Evolutionary conservation across 2,329 filamentous ascomycete genomes (phyloP), one percentile per base, ranked within the genome.

Genomic region (Xylaria sp.): DNA sequence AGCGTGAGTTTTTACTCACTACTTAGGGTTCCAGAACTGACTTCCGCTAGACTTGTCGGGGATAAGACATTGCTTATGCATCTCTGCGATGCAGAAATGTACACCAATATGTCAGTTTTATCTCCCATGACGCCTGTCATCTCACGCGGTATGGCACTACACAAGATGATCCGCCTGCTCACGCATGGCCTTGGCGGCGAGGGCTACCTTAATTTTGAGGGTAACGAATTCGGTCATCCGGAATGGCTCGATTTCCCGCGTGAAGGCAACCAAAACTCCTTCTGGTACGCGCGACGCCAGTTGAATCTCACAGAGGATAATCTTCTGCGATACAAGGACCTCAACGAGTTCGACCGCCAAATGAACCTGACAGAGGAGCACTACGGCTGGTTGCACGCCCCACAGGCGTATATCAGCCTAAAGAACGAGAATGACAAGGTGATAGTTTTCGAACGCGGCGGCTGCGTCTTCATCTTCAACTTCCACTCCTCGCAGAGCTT

Each of bases 201-300:
- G 81, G 96, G 95, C 47, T 99, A 97, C 78, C 91, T 99, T 61
- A 99, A 98, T 83, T 99, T 99, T 75, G 94, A 98, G 82, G 96
- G 96, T 69, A 99, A 99, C 81, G 96, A 99, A 81, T 99, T 99
- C 77, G 96, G 96, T 0, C 96, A 99, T 78, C 96, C 96, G 0
- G 96, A 99, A 81, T 99, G 96, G 96, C 92, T 99, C 47, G 96
- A 99, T 80, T 99, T 99, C 81, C 96, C 96, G 3, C 92, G 96
- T 60, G 93, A 91, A 76, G 96, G 96, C 67, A 98, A 98, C 82
- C 83, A 90, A 77, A 97, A 97, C 82, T 96, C 92, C 54, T 98
- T 94, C 85, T 95, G 93, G 90, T 97, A 97, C 78, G 94, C 94
- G 2, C 89, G 96, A 24, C 92, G 96, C 67, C 95, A 98, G 79